A percentile compares a stretch with the other conserved stretches of the same genome.
Conservation (phyloP, 495 filamentous ascomycete species). For the Aspergillus ostianus region DNA sequence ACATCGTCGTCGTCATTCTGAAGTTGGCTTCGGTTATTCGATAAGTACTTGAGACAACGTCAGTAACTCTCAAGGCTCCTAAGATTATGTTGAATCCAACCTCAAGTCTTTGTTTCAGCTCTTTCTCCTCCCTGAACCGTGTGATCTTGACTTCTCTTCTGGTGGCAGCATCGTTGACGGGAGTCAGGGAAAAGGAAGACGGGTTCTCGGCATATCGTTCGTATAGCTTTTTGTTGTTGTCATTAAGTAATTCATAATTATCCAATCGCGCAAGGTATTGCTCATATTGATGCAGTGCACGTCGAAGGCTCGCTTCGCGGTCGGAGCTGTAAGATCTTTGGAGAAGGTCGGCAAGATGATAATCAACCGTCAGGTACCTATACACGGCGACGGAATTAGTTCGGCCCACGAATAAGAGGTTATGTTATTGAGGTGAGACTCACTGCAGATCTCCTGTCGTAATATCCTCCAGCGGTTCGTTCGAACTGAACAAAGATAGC, state of each 20-base stretch:
- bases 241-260: conserved; percentile 69
- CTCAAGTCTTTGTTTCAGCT: conserved; percentile 79
- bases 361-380: conserved; percentile 69
- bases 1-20: conserved; percentile 75
- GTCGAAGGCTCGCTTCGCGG: conserved; percentile 62
- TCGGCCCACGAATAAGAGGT: conserved; percentile 23
- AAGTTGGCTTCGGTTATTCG: conserved; percentile 56
- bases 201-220: conserved; percentile 66
- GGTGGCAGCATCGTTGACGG: conserved; percentile 65
- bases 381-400: conserved; percentile 16
- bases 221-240: conserved; percentile 67
- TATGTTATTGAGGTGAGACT: conserved; percentile 26
- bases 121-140: conserved; percentile 82
- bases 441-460: conserved; percentile 80
- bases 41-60: conserved; percentile 50
- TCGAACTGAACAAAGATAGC: conserved; percentile 81
- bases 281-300: conserved; percentile 68
- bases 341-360: conserved; percentile 65
- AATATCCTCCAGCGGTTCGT: conserved; percentile 87
- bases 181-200: conserved; percentile 64
- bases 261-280: conserved; percentile 72
- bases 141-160: conserved; percentile 81
- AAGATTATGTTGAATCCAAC: conserved; percentile 33
- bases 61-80: conserved; percentile 18
- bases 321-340: conserved; percentile 52